Conservation (phyloP, 1,284 basidiomycete species). For the Sanghuangporus sanghuang region DNA sequence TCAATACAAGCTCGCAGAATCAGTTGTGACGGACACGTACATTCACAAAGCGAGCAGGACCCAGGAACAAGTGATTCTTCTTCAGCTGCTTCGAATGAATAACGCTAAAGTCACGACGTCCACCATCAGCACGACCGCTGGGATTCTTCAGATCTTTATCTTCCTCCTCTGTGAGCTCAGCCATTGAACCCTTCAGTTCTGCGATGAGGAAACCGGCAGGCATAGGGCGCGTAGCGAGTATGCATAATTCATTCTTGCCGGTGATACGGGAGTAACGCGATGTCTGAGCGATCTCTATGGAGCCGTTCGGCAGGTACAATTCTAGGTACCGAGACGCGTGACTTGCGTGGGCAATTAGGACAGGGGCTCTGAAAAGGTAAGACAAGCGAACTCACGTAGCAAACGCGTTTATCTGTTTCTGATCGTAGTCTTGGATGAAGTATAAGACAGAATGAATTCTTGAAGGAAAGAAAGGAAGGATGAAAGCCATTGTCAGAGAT, state of each 20-base stretch:
- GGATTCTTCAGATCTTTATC: slow-evolving; percentile 77
- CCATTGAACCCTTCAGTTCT: slow-evolving; percentile 85
- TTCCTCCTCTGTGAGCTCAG: slow-evolving; percentile 75
- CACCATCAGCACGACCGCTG: slow-evolving; percentile 53
- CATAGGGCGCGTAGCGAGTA: slow-evolving; percentile 76
- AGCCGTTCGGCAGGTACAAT: slow-evolving; percentile 74
- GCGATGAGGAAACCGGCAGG: slow-evolving; percentile 68
- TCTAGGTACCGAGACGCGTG: slow-evolving; percentile 85
- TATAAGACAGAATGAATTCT: slow-evolving; percentile 69
- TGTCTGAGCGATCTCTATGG: slow-evolving; percentile 83
- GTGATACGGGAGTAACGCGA: slow-evolving; percentile 78
- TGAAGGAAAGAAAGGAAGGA: slow-evolving; percentile 22
- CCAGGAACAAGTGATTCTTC: slow-evolving; percentile 88
- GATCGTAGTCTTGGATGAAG: slow-evolving; percentile 64
- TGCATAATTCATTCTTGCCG: slow-evolving; percentile 88
- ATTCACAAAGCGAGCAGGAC: slow-evolving; percentile 91
- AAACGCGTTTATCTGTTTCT: slow-evolving; percentile 82
- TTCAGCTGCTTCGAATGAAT: slow-evolving; percentile 87
- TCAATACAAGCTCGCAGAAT: slow-evolving; percentile 15
- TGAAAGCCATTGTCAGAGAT: slow-evolving; percentile 7
- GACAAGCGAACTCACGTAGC: slow-evolving; percentile 62
- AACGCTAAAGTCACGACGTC: slow-evolving; percentile 85
- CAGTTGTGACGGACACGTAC: slow-evolving; percentile 43
- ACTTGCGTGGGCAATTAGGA: slow-evolving; percentile 32
- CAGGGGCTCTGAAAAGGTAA: neutral